Base-by-base conservation (phyloP, 805 yeast genomes). In the Sporopachydermia lactativora region DNA sequence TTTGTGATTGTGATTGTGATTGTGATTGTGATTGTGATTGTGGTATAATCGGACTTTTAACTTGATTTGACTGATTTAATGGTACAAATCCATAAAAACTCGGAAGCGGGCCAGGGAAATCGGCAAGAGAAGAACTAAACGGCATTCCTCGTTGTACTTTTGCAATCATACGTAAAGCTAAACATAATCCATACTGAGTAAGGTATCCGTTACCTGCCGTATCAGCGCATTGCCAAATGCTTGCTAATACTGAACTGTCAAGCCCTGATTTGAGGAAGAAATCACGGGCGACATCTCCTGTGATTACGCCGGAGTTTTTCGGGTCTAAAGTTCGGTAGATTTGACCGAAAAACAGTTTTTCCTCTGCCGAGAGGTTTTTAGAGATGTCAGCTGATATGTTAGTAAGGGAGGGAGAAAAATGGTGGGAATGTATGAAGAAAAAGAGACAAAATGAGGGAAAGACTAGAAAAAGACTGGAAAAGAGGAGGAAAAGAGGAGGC, bases 161-260 rank as follows among this genome's bases (percentile, higher is more conserved):
- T 18, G 94, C 95, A 52, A 92, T 82, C 49, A 85, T 65, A 56
- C 99, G 73, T 75, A 92, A 70, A 15, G 96, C 95, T 41, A 76
- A 71, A 46, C 81, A 73, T 59, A 92, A 92, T 17, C 88, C 89
- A 42, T 71, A 67, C 53, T 78, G 83, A 49, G 79, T 80, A 47
- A 92, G 66, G 52, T 78, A 81, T 0, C 99, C 99, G 47, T 76
- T 69, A 61, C 85, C 85, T 44, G 75, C 77, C n/a, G 73, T 71
- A 60, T 92, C 99, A n/a, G 95, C 86, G 28, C 81, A 57, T 57
- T 82, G 88, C 98, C 98, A 92, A 47, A 92, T 78, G 59, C 86
- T 92, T 5, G 96, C 95, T 28, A 92, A 66, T 19, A 72, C 62
- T 14, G 77, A 66, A 3, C 94, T 79, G 4, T 92, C 77, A 38